phyloP scores from a whole-genome alignment of 2,329 filamentous ascomycete genomes.

The Furcasterigmium furcatum region DNA sequence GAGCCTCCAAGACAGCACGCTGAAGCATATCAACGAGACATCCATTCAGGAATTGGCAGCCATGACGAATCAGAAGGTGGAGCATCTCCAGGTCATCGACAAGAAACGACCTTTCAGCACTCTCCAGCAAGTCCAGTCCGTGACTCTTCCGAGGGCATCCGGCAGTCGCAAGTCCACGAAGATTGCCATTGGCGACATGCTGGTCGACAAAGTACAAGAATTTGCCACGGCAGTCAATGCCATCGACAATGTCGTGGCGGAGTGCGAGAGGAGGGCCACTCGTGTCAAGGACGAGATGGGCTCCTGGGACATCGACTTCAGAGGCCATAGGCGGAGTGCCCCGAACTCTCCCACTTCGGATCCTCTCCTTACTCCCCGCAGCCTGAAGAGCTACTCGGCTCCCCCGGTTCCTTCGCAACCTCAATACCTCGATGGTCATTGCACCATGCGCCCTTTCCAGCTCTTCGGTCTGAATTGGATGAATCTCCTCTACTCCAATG shows the following conservation, averaged over 20 bases:
- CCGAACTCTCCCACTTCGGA: slow-evolving; percentile 20
- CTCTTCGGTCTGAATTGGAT: slow-evolving; percentile 95
- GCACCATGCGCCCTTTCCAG: slow-evolving; percentile 89
- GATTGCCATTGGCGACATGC: slow-evolving; percentile 47
- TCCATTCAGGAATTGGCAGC: slow-evolving; percentile 74
- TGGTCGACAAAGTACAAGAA: slow-evolving; percentile 54
- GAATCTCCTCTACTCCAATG: slow-evolving; percentile 73
- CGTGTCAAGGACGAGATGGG: slow-evolving; percentile 42
- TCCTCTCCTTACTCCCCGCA: slow-evolving; percentile 39
- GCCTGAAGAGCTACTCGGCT: slow-evolving; percentile 26
- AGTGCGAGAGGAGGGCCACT: slow-evolving; percentile 71
- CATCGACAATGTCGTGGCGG: slow-evolving; percentile 75
- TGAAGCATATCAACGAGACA: slow-evolving; percentile 82
- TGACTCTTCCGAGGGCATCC: slow-evolving; percentile 51
- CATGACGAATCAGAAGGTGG: slow-evolving; percentile 71
- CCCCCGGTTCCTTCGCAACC: slow-evolving; percentile 63
- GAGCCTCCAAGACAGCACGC: slow-evolving; percentile 45
- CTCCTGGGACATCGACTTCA: slow-evolving; percentile 45
- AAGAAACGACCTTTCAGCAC: slow-evolving; percentile 70
- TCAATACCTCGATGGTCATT: slow-evolving; percentile 68
- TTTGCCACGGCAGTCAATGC: slow-evolving; percentile 80
- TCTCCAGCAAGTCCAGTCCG: slow-evolving; percentile 62
- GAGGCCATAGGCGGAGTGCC: slow-evolving; percentile 33
- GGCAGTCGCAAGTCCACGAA: slow-evolving; percentile 43
- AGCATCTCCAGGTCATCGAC: slow-evolving; percentile 66